A percentile compares a stretch with the other conserved stretches of the same genome.
phyloP scores from a whole-genome alignment of 495 filamentous ascomycete species.

The Aspergillus indologenus region DNA sequence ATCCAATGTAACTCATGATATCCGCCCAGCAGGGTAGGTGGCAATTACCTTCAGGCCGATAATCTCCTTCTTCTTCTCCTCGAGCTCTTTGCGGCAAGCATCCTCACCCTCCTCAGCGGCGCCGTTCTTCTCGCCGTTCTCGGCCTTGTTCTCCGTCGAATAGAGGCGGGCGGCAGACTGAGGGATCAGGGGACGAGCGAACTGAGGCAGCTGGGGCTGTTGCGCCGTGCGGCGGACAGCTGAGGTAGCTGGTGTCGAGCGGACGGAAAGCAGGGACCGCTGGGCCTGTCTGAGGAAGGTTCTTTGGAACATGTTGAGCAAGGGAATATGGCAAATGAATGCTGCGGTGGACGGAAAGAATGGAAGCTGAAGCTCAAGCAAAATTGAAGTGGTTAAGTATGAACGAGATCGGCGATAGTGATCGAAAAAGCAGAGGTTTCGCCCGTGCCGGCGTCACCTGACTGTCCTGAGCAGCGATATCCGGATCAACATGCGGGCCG shows the following conservation, averaged over 20 bases:
- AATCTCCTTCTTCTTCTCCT: constrained; percentile 79
- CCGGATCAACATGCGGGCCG: constrained; percentile 15
- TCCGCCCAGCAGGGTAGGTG: background rate
- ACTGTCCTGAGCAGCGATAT: constrained; percentile 10
- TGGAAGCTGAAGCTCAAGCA: background rate
- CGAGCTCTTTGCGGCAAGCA: constrained; percentile 61
- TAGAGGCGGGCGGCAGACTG: constrained; percentile 34
- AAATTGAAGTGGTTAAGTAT: constrained; percentile 1
- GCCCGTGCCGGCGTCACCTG: constrained; percentile 19
- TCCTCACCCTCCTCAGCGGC: constrained; percentile 46
- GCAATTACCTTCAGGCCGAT: constrained; percentile 76
- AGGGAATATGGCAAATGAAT: constrained; percentile 10
- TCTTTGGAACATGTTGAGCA: constrained; percentile 44
- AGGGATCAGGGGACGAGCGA: constrained; percentile 32
- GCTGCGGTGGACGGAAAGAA: constrained; percentile 4
- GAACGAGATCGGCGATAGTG: constrained; percentile 9
- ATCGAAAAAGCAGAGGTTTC: constrained; percentile 24
- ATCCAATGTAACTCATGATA: background rate
- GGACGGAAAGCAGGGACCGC: constrained; percentile 36
- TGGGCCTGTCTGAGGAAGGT: constrained; percentile 43
- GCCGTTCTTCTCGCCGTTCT: constrained; percentile 35
- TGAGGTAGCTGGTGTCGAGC: constrained; percentile 31
- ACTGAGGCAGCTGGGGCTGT: constrained; percentile 33
- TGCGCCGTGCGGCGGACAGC: constrained; percentile 36
- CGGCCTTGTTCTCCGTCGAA: constrained; percentile 41